Evolutionary conservation across 305 asterid genomes (phyloP).

Genomic region (Rubia balearica): DNA sequence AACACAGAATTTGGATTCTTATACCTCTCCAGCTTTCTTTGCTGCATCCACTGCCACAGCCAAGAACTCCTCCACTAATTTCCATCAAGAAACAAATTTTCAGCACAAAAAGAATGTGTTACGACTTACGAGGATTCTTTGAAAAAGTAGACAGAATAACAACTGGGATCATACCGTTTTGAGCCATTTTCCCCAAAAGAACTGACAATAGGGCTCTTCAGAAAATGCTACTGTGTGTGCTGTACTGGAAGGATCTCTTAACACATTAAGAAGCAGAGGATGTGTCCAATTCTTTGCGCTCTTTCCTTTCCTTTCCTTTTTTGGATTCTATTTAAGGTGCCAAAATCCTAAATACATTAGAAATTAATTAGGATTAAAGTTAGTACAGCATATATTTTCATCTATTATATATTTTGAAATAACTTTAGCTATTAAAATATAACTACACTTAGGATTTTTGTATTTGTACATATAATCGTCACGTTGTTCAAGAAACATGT

Average conservation of each 20-base stretch:
- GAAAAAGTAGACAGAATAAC: neutral
- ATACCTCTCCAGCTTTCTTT: conserved; percentile 78
- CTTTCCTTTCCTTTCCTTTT: neutral
- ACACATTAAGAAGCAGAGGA: neutral
- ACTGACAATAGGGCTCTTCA: conserved; percentile 10
- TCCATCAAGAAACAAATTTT: conserved; percentile 10
- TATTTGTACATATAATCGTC: too few relatives aligned
- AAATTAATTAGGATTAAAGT: too few relatives aligned
- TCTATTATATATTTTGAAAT: too few relatives aligned
- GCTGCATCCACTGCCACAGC: conserved; percentile 78
- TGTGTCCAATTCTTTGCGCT: neutral
- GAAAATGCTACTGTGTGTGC: neutral
- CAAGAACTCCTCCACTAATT: conserved; percentile 56
- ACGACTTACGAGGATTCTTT: neutral
- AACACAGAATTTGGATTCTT: neutral
- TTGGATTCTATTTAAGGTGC: too few relatives aligned
- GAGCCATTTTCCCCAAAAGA: conserved; percentile 38
- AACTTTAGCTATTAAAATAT: too few relatives aligned
- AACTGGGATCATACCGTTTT: conserved; percentile 35
- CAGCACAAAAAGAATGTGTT: conserved; percentile 17
- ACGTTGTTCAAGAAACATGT: too few relatives aligned
- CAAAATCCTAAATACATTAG: too few relatives aligned
- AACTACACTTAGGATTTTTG: too few relatives aligned
- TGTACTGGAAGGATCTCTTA: neutral
- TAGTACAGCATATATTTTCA: too few relatives aligned